phyloP scores from a whole-genome alignment of 805 yeast species.

The Cyberlindnera maclurae region DNA sequence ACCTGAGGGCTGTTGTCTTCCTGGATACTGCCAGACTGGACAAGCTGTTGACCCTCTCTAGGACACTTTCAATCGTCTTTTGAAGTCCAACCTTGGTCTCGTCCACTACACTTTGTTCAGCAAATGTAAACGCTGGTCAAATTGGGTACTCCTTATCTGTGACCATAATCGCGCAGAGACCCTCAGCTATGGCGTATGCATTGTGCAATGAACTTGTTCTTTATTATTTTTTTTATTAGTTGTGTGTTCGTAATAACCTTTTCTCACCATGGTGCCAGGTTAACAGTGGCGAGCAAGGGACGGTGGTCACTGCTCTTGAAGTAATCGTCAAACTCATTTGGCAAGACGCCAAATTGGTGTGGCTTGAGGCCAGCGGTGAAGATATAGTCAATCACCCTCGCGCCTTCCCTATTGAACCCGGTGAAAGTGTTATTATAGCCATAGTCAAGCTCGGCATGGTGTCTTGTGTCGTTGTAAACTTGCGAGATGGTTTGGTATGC shows the following conservation, averaged over 20 bases:
- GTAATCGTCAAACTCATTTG: constrained; percentile 8
- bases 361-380: constrained; percentile 19
- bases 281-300: constrained; percentile 28
- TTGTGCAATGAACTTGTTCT: constrained; percentile 79
- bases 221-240: no score
- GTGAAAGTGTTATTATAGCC: constrained; percentile 42
- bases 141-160: constrained; percentile 95
- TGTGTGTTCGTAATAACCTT: no score
- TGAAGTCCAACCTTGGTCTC: constrained; percentile 95
- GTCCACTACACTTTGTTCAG: constrained; percentile 90
- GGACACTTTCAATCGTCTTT: constrained; percentile 88
- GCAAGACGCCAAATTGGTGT: constrained; percentile 30
- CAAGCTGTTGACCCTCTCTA: no score
- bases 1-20: no score
- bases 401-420: constrained; percentile 34
- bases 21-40: no score
- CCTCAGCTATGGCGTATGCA: constrained; percentile 84
- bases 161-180: constrained; percentile 84
- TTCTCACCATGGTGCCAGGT: constrained; percentile 4
- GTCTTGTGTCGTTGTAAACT: constrained; percentile 32
- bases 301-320: constrained; percentile 37
- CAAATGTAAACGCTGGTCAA: constrained; percentile 90
- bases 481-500: constrained; percentile 33
- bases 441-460: constrained; percentile 26
- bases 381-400: constrained; percentile 27